These are phyloP conservation scores for Trichoderma orchidacearum DNA, from an alignment of 495 filamentous ascomycete species.

Conservation along the genomic window DNA sequence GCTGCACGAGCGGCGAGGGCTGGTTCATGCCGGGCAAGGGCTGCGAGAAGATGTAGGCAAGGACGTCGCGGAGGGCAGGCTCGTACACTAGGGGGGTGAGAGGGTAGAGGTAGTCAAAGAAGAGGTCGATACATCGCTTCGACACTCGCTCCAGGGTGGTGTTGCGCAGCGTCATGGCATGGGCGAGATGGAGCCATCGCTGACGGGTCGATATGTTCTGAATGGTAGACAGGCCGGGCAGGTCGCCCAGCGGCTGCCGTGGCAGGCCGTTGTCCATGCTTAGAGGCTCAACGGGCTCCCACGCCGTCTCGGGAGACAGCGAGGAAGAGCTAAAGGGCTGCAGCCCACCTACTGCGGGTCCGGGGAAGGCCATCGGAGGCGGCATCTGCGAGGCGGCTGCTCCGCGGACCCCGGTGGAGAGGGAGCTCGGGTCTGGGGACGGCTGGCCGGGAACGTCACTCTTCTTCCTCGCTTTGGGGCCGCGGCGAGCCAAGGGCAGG, in stretches of 20 bases:
- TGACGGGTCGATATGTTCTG: neutral
- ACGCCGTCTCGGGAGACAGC: neutral
- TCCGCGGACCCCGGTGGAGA: neutral
- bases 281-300: neutral
- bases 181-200: neutral
- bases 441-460: neutral
- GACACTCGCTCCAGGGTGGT: neutral
- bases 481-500: neutral
- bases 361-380: neutral
- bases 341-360: neutral
- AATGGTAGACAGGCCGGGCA: neutral
- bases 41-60: slow-evolving; percentile 2
- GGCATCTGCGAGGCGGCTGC: neutral
- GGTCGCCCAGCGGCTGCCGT: neutral
- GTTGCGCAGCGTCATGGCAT: neutral
- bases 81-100: slow-evolving; percentile 19
- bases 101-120: slow-evolving; percentile 16
- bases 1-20: neutral
- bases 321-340: neutral
- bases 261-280: neutral
- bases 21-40: neutral
- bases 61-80: slow-evolving; percentile 8
- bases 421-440: neutral
- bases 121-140: slow-evolving; percentile 12
- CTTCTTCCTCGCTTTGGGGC: neutral